Evolutionary conservation across 2,329 filamentous ascomycete species (phyloP).

Genomic region (Blumeria hordei): DNA sequence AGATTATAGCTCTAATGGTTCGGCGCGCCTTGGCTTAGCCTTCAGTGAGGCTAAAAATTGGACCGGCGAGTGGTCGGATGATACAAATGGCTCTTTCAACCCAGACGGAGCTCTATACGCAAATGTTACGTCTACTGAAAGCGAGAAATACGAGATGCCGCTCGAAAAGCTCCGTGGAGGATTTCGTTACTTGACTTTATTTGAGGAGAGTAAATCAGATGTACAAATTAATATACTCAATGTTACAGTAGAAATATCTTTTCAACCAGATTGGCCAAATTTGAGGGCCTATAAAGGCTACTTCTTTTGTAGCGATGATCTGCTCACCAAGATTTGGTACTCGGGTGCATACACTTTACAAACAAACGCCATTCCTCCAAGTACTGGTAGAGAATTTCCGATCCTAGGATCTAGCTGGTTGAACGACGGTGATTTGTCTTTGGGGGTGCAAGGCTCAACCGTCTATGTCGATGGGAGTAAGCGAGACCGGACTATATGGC

Average conservation of each 20-base stretch:
- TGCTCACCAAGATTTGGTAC: conserved; percentile 30
- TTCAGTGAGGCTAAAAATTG: conserved; percentile 23
- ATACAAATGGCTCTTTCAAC: conserved; percentile 23
- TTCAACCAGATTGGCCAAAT: conserved; percentile 20
- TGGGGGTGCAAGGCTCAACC: conserved; percentile 11
- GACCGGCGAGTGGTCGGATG: conserved; percentile 22
- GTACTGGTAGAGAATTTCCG: conserved; percentile 13
- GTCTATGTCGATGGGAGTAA: conserved; percentile 28
- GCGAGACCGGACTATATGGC: conserved; percentile 33
- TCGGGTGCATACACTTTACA: conserved; percentile 21
- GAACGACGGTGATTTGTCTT: conserved; percentile 20
- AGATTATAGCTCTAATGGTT: conserved; percentile 21
- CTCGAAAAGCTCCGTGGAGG: conserved; percentile 23
- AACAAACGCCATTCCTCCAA: conserved; percentile 13
- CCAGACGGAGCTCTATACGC: conserved; percentile 23
- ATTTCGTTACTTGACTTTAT: conserved; percentile 26
- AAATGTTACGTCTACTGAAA: conserved; percentile 16
- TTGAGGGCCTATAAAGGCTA: conserved; percentile 28
- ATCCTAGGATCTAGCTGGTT: conserved; percentile 14
- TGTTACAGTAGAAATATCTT: conserved; percentile 16
- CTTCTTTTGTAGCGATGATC: conserved; percentile 23
- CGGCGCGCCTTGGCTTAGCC: conserved; percentile 20
- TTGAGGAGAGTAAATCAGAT: conserved; percentile 17
- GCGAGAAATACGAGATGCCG: conserved; percentile 20
- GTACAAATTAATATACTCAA: conserved; percentile 13